A percentile compares a stretch with the other conserved stretches of the same genome.
Evolutionary conservation across 140 eudicot genomes (phyloP).

Genomic region (Oenanthe javanica): DNA sequence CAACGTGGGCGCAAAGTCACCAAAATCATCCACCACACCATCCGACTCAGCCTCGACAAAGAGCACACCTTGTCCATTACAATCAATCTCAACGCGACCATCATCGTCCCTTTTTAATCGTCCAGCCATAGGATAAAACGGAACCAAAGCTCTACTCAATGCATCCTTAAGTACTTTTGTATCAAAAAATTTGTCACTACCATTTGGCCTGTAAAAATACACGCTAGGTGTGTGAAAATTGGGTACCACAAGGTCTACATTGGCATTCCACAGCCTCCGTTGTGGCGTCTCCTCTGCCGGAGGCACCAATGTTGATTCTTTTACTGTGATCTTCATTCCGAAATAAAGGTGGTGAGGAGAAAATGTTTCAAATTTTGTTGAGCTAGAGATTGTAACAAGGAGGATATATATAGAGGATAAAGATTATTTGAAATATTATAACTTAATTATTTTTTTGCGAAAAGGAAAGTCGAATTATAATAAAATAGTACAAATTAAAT

Average conservation of each 20-base stretch:
- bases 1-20: conserved; percentile 29
- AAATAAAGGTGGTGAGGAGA: background rate
- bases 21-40: conserved; percentile 54
- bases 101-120: conserved; percentile 40
- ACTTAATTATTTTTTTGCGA: too few relatives aligned
- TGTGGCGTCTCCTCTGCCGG: conserved; percentile 69
- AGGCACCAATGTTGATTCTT: conserved; percentile 60
- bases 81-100: conserved; percentile 73
- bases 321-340: conserved; percentile 50
- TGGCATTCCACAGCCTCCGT: conserved; percentile 57
- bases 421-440: background rate
- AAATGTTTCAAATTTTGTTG: background rate
- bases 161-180: background rate
- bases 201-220: conserved; percentile 59
- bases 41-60: conserved; percentile 73
- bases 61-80: conserved; percentile 74
- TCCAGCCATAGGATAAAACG: conserved; percentile 7
- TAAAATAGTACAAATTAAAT: background rate
- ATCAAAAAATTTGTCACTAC: background rate
- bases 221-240: conserved; percentile 72
- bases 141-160: conserved; percentile 8
- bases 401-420: background rate
- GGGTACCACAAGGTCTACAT: conserved; percentile 74
- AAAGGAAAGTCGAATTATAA: background rate
- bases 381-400: conserved; percentile 36